Evolutionary conservation across 345 rosid genomes (phyloP), one percentile per base, ranked within the genome.

Genomic region (Viola odorata): DNA sequence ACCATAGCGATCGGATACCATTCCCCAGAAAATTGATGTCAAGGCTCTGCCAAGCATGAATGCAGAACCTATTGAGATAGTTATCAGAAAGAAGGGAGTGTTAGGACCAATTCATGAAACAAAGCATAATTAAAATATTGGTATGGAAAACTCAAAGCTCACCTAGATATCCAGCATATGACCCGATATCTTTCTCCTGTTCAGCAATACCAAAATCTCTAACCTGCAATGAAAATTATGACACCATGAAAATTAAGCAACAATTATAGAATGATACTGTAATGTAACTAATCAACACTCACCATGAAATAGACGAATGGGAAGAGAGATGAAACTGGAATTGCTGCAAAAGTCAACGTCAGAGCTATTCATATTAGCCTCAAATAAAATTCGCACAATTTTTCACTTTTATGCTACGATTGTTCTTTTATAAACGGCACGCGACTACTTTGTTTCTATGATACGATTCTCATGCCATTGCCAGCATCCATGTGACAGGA

Each of bases 231-330:
- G 10, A 51, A 15, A 51, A 12, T 48, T 12, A 40, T 23, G 8
- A 7, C 45, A n/a, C n/a, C n/a, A n/a, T n/a, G n/a, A n/a, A n/a
- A n/a, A n/a, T n/a, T n/a, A n/a, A n/a, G n/a, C n/a, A n/a, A n/a
- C n/a, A n/a, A n/a, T n/a, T n/a, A n/a, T n/a, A n/a, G n/a, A n/a
- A n/a, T n/a, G n/a, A n/a, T n/a, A n/a, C n/a, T n/a, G n/a, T n/a
- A n/a, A n/a, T n/a, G n/a, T n/a, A n/a, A n/a, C n/a, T n/a, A n/a
- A n/a, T n/a, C n/a, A n/a, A n/a, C n/a, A 82, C 94, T 88, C 65
- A 88, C 98, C 98, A 88, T 86, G 73, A 86, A 94, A 60, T 94
- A 94, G 61, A 94, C 81, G 61, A 85, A 94, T 0, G 99, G 97
- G 61, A 94, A 94, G 14, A 94, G 85, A 61, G 95, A 84, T 17